A percentile compares a stretch with the other conserved stretches of the same genome.
Evolutionary conservation across 805 yeast genomes (phyloP).

Genomic region (Starmerella riodocensis): DNA sequence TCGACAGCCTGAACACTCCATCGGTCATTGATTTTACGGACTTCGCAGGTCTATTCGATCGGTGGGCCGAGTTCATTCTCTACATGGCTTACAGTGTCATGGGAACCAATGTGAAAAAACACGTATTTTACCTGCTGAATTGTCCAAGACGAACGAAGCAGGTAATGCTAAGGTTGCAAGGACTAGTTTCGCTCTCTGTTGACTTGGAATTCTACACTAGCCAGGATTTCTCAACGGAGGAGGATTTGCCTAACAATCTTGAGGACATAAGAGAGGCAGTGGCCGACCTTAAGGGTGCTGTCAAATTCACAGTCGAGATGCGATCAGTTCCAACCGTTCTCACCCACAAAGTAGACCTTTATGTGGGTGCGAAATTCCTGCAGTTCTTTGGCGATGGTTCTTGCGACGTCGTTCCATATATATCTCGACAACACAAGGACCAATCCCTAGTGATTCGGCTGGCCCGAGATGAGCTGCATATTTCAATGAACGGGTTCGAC

Average conservation of each 20-base stretch:
- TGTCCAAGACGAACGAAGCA: not conserved
- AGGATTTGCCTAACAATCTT: not conserved
- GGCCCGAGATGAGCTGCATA: not conserved
- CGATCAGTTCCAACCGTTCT: not conserved
- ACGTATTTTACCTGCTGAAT: not conserved
- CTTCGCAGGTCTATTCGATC: not conserved
- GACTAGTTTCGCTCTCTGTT: not conserved
- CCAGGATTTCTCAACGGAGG: not conserved
- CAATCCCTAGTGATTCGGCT: not conserved
- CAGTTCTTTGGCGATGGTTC: not conserved
- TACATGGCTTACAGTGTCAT: not conserved
- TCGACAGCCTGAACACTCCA: not conserved
- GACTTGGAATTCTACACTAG: not conserved
- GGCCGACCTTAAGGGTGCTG: conserved; percentile 4
- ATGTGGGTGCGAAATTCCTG: conserved; percentile 4
- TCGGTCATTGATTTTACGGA: conserved; percentile 7
- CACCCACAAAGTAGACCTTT: not conserved
- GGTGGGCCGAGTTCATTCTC: conserved; percentile 3
- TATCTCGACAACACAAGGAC: not conserved
- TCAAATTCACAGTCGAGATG: conserved; percentile 1
- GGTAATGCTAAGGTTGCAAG: not conserved
- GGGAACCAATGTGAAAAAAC: not conserved
- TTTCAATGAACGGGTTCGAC: not conserved
- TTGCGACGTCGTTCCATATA: conserved; percentile 5
- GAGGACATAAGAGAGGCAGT: not conserved